Base-by-base conservation (phyloP, 768 basidiomycete genomes). In the Leccinum boreale region DNA sequence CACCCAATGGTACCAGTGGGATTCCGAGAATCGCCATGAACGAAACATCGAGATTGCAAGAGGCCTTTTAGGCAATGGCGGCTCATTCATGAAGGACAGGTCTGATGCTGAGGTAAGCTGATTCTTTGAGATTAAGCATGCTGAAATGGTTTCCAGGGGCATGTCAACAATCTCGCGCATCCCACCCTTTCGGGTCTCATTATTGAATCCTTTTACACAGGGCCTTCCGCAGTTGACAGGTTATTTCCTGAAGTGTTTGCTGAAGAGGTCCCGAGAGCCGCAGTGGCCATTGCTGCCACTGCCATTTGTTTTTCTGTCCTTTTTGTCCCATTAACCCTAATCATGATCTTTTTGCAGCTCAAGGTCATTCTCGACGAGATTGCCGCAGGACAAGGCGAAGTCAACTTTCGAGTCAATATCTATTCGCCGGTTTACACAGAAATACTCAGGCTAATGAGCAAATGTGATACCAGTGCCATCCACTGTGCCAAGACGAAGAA, bases 141-240 rank as follows among this genome's bases (percentile, higher is more conserved):
- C 26, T 47, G 23, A 21, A 21, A 48, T 2, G 4, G 33, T 17
- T 49, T 12, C 42, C 52, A 57, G 48, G 56, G 49, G 14, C 52
- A 45, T 21, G 44, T 28, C 4, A 60, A 57, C n/a, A 60, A 60
- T 29, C 36, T 60, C 5, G 26, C 49, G 4, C 56, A 53, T n/a
- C 42, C n/a, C 6, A 9, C 42, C n/a, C 42, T 42, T 15, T 42
- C 42, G 6, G 42, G 42, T 9, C 42, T 42, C 6, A 17, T 42
- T 6, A n/a, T 42, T 15, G n/a, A 42, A 15, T 42, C 14, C 42
- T 42, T 42, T n/a, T 42, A 42, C 42, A 15, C 42, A 6, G n/a
- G 42, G 11, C n/a, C 42, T n/a, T 2, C 42, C 6, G 12, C 42
- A 8, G 14, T 19, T 1, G 42, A n/a, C 12, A 44, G n/a, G 42